These are phyloP conservation scores for Boletellus sp. DNA, from an alignment of 768 basidiomycete species.

Conservation along the genomic window DNA sequence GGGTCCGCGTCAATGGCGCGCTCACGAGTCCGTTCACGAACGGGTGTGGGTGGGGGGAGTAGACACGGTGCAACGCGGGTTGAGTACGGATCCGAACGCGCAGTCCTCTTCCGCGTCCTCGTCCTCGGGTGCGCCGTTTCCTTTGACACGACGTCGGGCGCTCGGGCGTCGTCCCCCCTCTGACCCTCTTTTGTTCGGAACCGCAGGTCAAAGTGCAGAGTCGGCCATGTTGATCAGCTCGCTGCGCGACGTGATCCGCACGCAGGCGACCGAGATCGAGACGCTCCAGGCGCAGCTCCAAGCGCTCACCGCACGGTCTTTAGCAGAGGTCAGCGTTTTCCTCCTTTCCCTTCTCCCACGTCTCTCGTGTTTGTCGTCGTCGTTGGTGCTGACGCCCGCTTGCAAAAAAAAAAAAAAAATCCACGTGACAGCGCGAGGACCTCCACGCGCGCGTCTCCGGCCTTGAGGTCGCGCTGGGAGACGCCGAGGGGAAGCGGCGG, in stretches of 20 bases:
- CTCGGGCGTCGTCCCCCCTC: not conserved
- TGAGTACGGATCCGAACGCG: conserved; percentile 66
- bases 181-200: not conserved
- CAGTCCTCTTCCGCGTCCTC: conserved; percentile 48
- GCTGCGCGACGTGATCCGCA: conserved; percentile 76
- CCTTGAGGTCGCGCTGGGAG: conserved; percentile 46
- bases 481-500: conserved; percentile 60
- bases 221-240: conserved; percentile 78
- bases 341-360: not conserved
- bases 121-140: conserved; percentile 45
- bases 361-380: not conserved
- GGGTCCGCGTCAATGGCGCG: not conserved
- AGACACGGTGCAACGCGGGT: conserved; percentile 77
- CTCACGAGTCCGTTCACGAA: not conserved
- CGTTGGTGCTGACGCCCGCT: not conserved
- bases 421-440: conserved; percentile 36
- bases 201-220: conserved; percentile 67
- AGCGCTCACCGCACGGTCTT: conserved; percentile 32
- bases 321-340: conserved; percentile 36
- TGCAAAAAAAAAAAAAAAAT: too few species aligned
- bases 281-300: conserved; percentile 58
- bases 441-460: conserved; percentile 45
- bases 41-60: not conserved
- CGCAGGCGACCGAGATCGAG: conserved; percentile 80
- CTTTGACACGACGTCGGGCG: too few species aligned